phyloP scores from a whole-genome alignment of 2,329 filamentous ascomycete genomes.

The Cladorrhinum sp. region DNA sequence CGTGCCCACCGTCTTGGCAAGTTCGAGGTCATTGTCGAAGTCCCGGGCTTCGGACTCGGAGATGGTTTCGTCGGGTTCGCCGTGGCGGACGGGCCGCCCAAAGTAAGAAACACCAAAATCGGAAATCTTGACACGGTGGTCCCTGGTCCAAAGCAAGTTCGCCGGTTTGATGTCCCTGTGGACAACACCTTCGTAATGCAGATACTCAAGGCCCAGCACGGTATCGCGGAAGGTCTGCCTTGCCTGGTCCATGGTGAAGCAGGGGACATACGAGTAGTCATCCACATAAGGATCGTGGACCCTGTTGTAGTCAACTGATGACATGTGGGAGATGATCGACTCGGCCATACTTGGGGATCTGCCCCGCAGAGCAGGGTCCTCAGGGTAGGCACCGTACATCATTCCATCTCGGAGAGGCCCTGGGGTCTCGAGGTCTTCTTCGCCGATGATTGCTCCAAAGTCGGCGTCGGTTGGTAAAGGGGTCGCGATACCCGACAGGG shows the following conservation, averaged over 20 bases:
- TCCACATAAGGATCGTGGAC: conserved; percentile 70
- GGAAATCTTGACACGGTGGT: conserved; percentile 91
- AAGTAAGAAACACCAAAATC: conserved; percentile 99
- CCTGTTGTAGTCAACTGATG: conserved; percentile 59
- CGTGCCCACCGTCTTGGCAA: conserved; percentile 97
- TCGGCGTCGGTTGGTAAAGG: conserved; percentile 37
- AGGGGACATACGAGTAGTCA: conserved; percentile 89
- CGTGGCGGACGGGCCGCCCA: conserved; percentile 79
- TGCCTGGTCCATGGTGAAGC: conserved; percentile 81
- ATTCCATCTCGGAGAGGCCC: conserved; percentile 62
- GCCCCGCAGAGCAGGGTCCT: conserved; percentile 57
- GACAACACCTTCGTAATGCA: conserved; percentile 83
- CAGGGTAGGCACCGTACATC: conserved; percentile 69
- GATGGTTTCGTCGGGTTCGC: conserved; percentile 70
- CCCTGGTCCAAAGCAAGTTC: conserved; percentile 82
- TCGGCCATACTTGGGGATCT: conserved; percentile 79
- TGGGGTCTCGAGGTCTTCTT: conserved; percentile 55
- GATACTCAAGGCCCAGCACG: conserved; percentile 86
- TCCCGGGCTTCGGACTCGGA: conserved; percentile 82
- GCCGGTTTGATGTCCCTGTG: conserved; percentile 85
- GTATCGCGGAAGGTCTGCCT: conserved; percentile 88
- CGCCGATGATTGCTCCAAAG: conserved; percentile 34
- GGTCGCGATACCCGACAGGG: conserved; percentile 35
- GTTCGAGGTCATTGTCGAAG: conserved; percentile 86
- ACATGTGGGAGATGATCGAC: conserved; percentile 70